Evolutionary conservation across 768 basidiomycete species (phyloP), one percentile per base, ranked within the genome.

Genomic region (Mycena filopes): DNA sequence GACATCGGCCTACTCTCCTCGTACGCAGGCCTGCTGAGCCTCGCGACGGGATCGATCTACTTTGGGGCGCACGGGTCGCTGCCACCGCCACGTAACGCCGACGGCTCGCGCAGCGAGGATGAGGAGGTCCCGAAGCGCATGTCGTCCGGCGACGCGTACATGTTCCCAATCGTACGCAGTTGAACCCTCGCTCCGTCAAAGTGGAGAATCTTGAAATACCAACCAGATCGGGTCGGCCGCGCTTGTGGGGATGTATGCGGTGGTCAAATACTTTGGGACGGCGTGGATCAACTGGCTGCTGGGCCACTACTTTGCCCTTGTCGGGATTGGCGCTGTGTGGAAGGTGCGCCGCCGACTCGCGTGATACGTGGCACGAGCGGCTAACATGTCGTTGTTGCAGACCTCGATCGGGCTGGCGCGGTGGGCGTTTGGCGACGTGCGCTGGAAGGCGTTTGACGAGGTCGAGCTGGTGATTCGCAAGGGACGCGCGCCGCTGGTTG

Each of bases 201-300:
- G 10, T 29, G 23, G 18, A 15, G 16, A 28, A n/a, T 48, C 54
- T 38, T 59, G 51, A 29, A 20, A 33, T 20, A 11, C 12, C 28
- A 10, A 45, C 45, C 67, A 93, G 91, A 78, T 91, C 63, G 94
- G 92, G 6, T 94, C 93, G 1, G 81, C 81, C 8, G 84, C 84
- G 33, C 80, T 97, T 31, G 79, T 93, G 67, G 86, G 89, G 6
- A 74, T 95, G 65, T 96, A 91, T 71, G 65, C 85, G 58, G 75
- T 92, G 28, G 83, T 97, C 60, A 90, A 87, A 71, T 94, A 89
- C 74, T 77, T 92, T 55, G 93, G 94, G 33, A 87, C 85, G 69
- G 87, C 88, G 62, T 93, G 93, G 90, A 87, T 97, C 60, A 96
- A 96, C 77, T 86, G 85, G 83, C 69, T 95, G 7, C 79, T 97